phyloP scores from a whole-genome alignment of 345 rosid genomes.

The Gossypium raimondii region DNA sequence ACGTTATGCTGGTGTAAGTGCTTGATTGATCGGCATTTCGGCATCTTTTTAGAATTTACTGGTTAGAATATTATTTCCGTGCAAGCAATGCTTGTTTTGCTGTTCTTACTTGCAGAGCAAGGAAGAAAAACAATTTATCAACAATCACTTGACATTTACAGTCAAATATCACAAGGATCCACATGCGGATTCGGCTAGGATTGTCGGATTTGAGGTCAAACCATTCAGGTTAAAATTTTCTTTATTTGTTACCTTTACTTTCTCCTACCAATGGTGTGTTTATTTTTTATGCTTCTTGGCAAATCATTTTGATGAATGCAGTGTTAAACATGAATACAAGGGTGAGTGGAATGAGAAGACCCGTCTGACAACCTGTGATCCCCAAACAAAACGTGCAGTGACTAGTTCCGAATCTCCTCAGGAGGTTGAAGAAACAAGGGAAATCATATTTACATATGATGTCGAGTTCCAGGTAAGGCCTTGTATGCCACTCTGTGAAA shows the following conservation, averaged over 20 bases:
- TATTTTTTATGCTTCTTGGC: constrained; percentile 2
- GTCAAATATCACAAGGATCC: constrained; percentile 72
- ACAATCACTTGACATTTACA: constrained; percentile 74
- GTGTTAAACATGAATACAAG: constrained; percentile 71
- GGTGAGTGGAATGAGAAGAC: constrained; percentile 66
- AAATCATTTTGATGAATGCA: constrained; percentile 31
- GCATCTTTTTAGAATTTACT: background rate
- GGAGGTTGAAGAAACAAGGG: constrained; percentile 69
- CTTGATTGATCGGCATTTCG: background rate
- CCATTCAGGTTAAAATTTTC: constrained; percentile 62
- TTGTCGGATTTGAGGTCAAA: constrained; percentile 90
- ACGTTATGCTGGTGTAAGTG: constrained; percentile 58
- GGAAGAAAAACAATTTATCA: constrained; percentile 75
- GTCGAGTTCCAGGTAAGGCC: constrained; percentile 65
- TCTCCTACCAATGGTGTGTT: background rate
- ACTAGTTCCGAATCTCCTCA: constrained; percentile 83
- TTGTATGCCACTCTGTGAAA: background rate
- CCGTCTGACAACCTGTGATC: constrained; percentile 73
- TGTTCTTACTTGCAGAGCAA: constrained; percentile 46
- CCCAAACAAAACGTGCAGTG: constrained; percentile 70
- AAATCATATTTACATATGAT: constrained; percentile 80
- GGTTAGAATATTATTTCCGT: background rate
- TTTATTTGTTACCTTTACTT: background rate
- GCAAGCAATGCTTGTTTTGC: background rate
- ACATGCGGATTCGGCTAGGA: constrained; percentile 56